These are phyloP conservation scores for Xylogone sp. DNA, from an alignment of 2,329 filamentous ascomycete genomes.

Conservation along the genomic window DNA sequence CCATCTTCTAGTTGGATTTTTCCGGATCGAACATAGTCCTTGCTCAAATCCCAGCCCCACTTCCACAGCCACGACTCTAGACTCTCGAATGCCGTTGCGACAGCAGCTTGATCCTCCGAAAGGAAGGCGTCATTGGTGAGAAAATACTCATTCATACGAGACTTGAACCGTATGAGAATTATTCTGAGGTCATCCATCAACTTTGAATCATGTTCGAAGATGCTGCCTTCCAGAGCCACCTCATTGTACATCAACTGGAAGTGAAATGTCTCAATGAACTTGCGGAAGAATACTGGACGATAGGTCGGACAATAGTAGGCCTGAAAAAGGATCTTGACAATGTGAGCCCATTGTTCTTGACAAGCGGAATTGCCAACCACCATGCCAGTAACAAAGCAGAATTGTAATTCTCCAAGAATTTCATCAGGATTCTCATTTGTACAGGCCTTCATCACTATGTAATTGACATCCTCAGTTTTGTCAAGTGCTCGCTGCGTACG, in stretches of 20 bases:
- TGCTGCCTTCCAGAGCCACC: slow-evolving; percentile 42
- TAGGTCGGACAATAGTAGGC: slow-evolving; percentile 41
- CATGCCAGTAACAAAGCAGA: slow-evolving; percentile 54
- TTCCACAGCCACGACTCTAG: slow-evolving; percentile 45
- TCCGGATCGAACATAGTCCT: slow-evolving; percentile 44
- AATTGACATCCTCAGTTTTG: slow-evolving; percentile 43
- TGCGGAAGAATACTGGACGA: slow-evolving; percentile 40
- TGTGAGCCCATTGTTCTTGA: slow-evolving; percentile 59
- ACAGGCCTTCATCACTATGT: slow-evolving; percentile 32
- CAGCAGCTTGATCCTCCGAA: slow-evolving; percentile 38
- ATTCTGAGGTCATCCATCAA: slow-evolving; percentile 35
- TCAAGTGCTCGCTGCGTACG: slow-evolving; percentile 43
- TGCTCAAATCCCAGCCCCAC: slow-evolving; percentile 52
- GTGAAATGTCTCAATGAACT: slow-evolving; percentile 47
- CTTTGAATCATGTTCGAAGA: slow-evolving; percentile 28
- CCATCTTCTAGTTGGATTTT: slow-evolving; percentile 50
- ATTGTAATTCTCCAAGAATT: slow-evolving; percentile 57
- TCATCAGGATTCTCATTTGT: slow-evolving; percentile 35
- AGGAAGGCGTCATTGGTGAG: slow-evolving; percentile 30
- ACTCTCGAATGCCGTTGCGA: slow-evolving; percentile 43
- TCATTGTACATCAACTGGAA: slow-evolving; percentile 53
- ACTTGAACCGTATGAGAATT: slow-evolving; percentile 51
- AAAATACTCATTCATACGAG: slow-evolving; percentile 46
- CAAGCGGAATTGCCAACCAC: slow-evolving; percentile 56
- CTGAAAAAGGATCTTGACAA: slow-evolving; percentile 48